Percentiles rank a stretch among this genome's conserved stretches.
Evolutionary conservation across 768 basidiomycete species (phyloP).

Genomic region (Mycena vitilis): DNA sequence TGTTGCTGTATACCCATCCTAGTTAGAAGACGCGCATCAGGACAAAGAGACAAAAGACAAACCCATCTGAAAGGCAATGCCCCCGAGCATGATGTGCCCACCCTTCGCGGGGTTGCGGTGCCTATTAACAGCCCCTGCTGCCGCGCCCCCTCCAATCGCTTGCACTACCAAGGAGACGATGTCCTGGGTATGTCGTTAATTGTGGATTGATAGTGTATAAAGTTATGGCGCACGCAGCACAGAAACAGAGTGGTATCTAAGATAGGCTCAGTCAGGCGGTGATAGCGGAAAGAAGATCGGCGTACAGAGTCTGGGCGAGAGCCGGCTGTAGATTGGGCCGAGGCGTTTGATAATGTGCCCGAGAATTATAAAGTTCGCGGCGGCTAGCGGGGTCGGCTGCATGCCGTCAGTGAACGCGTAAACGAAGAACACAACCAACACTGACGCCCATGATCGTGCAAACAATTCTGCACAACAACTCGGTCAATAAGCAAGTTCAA

Average conservation of each 20-base stretch:
- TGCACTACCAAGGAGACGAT: background rate
- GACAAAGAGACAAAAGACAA: background rate
- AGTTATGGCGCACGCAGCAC: slow-evolving; percentile 43
- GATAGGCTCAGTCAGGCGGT: too few relatives aligned
- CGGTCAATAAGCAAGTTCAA: too few relatives aligned
- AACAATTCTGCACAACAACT: background rate
- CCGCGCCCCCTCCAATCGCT: background rate
- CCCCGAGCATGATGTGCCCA: background rate
- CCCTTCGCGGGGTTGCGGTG: background rate
- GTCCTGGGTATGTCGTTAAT: slow-evolving; percentile 37
- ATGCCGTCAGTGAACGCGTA: background rate
- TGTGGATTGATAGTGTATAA: background rate
- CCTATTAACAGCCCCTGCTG: background rate
- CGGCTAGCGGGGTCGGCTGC: slow-evolving; percentile 31
- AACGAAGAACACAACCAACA: background rate
- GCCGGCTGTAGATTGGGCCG: slow-evolving; percentile 62
- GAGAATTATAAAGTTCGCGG: slow-evolving; percentile 63
- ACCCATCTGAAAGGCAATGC: background rate
- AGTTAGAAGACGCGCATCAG: too few relatives aligned
- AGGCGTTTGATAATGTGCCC: slow-evolving; percentile 56
- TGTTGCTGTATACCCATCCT: slow-evolving; percentile 2
- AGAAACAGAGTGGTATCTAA: slow-evolving; percentile 55
- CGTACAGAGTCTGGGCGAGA: slow-evolving; percentile 56
- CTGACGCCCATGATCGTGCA: slow-evolving; percentile 12
- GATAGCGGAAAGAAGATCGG: background rate